phyloP scores from a whole-genome alignment of 148 eudicot genomes.

The Chenopodium berlandieri region DNA sequence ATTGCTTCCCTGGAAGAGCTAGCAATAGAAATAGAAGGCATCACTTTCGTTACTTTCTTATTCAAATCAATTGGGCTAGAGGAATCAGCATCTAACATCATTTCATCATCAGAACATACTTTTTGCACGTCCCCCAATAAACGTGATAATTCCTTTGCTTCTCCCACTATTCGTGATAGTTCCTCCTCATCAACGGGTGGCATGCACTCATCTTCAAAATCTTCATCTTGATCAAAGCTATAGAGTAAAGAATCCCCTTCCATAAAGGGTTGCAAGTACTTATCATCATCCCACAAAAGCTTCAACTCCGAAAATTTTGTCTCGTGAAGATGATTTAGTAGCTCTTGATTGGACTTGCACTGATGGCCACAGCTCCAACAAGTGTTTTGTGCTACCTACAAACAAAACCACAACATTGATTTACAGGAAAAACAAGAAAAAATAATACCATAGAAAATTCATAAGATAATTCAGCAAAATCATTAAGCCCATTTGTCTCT shows the following conservation, averaged over 20 bases:
- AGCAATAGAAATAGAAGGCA: conserved; percentile 19
- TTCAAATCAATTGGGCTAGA: conserved; percentile 18
- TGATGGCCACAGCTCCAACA: conserved; percentile 68
- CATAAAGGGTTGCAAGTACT: conserved; percentile 67
- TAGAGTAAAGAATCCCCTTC: conserved; percentile 80
- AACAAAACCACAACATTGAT: conserved; percentile 3
- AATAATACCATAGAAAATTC: conserved; percentile 1
- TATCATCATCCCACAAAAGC: conserved; percentile 72
- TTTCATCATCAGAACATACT: conserved; percentile 40
- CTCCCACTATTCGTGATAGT: conserved; percentile 33
- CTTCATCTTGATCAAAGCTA: conserved; percentile 71
- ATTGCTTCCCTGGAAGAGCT: conserved; percentile 24
- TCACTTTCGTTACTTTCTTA: conserved; percentile 34
- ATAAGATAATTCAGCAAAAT: background rate
- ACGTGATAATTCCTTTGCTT: background rate
- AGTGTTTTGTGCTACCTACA: conserved; percentile 61
- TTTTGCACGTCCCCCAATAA: conserved; percentile 14
- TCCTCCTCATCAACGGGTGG: conserved; percentile 48
- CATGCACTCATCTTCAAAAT: conserved; percentile 45
- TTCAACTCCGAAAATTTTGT: conserved; percentile 25
- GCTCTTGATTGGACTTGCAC: conserved; percentile 47
- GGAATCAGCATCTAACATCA: conserved; percentile 23
- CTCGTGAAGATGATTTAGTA: conserved; percentile 58
- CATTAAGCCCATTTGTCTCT: too few relatives aligned
- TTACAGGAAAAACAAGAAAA: conserved; percentile 11